Evolutionary conservation across 163 green algal species (phyloP).

Genomic region (Scenedesmus sp.): DNA sequence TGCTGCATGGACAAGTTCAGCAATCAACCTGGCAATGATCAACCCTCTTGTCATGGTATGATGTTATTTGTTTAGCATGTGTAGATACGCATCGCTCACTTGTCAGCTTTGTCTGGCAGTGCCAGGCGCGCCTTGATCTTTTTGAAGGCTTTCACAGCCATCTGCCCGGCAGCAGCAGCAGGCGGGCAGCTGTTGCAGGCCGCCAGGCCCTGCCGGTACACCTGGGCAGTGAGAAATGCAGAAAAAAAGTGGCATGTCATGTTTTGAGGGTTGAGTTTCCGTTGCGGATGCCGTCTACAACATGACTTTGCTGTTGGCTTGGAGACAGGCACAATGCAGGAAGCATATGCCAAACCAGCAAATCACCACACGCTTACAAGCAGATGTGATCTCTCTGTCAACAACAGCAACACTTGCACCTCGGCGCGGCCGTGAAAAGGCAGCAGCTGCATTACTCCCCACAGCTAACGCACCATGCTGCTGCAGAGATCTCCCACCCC

Average conservation of each 20-base stretch:
- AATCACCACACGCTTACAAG: too few species aligned
- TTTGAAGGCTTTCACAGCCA: constrained; percentile 46
- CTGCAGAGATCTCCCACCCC: too few species aligned
- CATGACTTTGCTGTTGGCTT: background rate
- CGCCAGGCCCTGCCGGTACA: constrained; percentile 19
- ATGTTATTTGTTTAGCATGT: too few species aligned
- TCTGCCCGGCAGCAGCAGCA: background rate
- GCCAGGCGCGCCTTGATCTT: constrained; percentile 31
- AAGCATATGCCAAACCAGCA: too few species aligned
- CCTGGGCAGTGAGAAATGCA: background rate
- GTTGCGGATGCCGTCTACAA: background rate
- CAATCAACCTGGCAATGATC: background rate
- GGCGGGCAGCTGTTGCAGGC: background rate
- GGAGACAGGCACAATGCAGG: too few species aligned
- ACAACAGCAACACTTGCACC: background rate
- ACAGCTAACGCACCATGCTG: too few species aligned
- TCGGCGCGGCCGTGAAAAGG: background rate
- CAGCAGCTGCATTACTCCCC: background rate
- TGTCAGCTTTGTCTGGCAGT: constrained; percentile 31
- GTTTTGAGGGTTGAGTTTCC: too few species aligned
- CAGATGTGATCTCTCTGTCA: too few species aligned
- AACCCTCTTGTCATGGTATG: too few species aligned
- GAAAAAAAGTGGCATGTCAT: background rate
- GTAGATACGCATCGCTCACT: background rate
- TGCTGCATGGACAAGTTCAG: background rate